Percentiles rank a stretch among this genome's conserved stretches.
Evolutionary conservation across 495 filamentous ascomycete genomes (phyloP).

Genomic region (Lentithecium fluviatile): DNA sequence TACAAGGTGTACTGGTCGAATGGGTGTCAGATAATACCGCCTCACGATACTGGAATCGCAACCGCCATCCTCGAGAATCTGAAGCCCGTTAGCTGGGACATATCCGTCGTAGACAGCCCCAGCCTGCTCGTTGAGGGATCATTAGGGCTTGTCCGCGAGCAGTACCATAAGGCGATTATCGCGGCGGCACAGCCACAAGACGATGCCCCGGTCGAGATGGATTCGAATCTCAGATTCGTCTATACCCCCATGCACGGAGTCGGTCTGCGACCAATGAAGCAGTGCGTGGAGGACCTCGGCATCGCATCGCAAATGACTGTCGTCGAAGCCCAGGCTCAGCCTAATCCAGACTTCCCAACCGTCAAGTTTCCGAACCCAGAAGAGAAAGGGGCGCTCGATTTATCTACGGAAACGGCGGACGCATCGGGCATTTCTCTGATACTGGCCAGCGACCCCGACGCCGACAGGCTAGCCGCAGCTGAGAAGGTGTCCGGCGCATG

Average conservation of each 20-base stretch:
- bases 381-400: conserved; percentile 65
- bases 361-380: conserved; percentile 72
- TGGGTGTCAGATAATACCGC: conserved; percentile 69
- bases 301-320: conserved; percentile 40
- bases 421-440: conserved; percentile 51
- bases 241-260: conserved; percentile 75
- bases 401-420: conserved; percentile 59
- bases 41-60: conserved; percentile 62
- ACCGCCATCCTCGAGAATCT: conserved; percentile 59
- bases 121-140: conserved; percentile 46
- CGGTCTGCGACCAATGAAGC: conserved; percentile 53
- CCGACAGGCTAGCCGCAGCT: conserved; percentile 68
- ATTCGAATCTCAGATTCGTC: conserved; percentile 49
- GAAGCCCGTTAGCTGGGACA: conserved; percentile 55
- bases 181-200: conserved; percentile 15
- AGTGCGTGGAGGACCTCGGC: conserved; percentile 49
- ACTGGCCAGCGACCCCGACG: conserved; percentile 70
- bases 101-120: conserved; percentile 44
- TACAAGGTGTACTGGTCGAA: conserved; percentile 75
- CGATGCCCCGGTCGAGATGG: not conserved
- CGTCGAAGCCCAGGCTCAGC: conserved; percentile 48
- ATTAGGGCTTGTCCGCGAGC: conserved; percentile 37
- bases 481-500: conserved; percentile 59
- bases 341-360: conserved; percentile 69
- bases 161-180: conserved; percentile 37